These are phyloP conservation scores for Apiospora koreana DNA, from an alignment of 2,329 filamentous ascomycete genomes.

Conservation along the genomic window DNA sequence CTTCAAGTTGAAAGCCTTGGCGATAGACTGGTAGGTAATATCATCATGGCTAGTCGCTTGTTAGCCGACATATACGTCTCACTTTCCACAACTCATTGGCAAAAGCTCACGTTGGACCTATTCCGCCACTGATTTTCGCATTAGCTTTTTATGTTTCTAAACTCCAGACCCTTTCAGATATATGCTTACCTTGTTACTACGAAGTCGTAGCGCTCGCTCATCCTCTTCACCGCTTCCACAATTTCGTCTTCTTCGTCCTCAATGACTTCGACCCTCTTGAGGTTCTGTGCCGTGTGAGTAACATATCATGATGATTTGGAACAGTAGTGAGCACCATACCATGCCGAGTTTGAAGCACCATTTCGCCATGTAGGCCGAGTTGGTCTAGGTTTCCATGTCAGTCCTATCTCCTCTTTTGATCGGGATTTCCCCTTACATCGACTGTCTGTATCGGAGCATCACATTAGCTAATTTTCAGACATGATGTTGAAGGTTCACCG, in stretches of 20 bases:
- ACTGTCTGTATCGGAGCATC: slow-evolving; percentile 24
- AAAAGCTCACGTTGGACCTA: slow-evolving; percentile 80
- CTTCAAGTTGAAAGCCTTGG: slow-evolving; percentile 79
- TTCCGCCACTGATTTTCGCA: slow-evolving; percentile 67
- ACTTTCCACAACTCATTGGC: too few relatives aligned
- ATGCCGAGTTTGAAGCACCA: slow-evolving; percentile 65
- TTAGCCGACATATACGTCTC: neutral
- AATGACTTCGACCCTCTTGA: slow-evolving; percentile 91
- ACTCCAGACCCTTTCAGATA: neutral
- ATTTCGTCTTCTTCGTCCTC: slow-evolving; percentile 91
- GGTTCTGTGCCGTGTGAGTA: slow-evolving; percentile 44
- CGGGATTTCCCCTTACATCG: slow-evolving; percentile 31
- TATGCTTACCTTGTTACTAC: slow-evolving; percentile 73
- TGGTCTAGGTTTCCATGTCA: slow-evolving; percentile 47
- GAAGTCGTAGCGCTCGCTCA: slow-evolving; percentile 90
- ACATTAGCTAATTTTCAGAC: neutral
- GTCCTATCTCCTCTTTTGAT: neutral
- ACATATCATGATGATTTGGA: neutral
- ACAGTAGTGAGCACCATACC: slow-evolving; percentile 37
- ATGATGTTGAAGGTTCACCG: neutral
- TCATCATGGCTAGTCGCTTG: slow-evolving; percentile 75
- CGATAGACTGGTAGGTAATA: slow-evolving; percentile 94
- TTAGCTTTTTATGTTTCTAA: neutral
- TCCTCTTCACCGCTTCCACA: slow-evolving; percentile 79
- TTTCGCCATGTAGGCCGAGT: slow-evolving; percentile 64